phyloP scores from a whole-genome alignment of 192 early-diverging fungal species.

The Paraglomus occultum region DNA sequence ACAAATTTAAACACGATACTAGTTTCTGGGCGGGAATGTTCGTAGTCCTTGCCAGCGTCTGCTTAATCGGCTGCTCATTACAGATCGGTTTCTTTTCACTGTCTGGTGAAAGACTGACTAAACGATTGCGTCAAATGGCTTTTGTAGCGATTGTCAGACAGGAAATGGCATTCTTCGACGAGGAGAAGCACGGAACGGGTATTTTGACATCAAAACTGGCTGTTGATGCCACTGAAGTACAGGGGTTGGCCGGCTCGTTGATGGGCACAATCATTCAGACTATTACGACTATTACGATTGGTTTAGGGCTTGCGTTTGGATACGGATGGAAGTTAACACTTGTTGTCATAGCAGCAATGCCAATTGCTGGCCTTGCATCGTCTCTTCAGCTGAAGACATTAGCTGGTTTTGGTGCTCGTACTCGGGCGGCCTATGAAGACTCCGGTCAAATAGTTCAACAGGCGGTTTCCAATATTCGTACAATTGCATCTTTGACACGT shows the following conservation, averaged over 20 bases:
- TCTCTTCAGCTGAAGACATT: constrained; percentile 52
- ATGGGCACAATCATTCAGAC: constrained; percentile 50
- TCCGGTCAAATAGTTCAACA: constrained; percentile 83
- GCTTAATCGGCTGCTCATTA: constrained; percentile 32
- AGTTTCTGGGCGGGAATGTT: constrained; percentile 39
- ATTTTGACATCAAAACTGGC: constrained; percentile 79
- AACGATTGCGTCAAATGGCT: constrained; percentile 57
- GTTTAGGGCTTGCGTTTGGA: constrained; percentile 64
- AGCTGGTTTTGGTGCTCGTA: constrained; percentile 59
- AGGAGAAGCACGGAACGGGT: constrained; percentile 69
- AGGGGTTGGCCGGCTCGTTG: constrained; percentile 46
- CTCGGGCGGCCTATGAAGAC: constrained; percentile 72
- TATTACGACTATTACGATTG: constrained; percentile 35
- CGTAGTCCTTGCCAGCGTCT: constrained; percentile 33
- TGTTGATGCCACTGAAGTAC: constrained; percentile 62
- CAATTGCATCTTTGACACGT: constrained; percentile 76
- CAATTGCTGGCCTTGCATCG: constrained; percentile 54
- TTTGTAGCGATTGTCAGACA: constrained; percentile 79
- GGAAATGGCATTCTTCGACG: constrained; percentile 86
- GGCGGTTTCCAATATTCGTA: constrained; percentile 82
- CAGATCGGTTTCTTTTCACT: constrained; percentile 50
- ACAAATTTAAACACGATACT: constrained; percentile 27
- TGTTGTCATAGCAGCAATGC: constrained; percentile 63
- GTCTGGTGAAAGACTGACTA: constrained; percentile 46
- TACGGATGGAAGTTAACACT: constrained; percentile 81